Base-by-base conservation (phyloP, 2,329 filamentous ascomycete genomes). In the Amesomyces nigricolor region DNA sequence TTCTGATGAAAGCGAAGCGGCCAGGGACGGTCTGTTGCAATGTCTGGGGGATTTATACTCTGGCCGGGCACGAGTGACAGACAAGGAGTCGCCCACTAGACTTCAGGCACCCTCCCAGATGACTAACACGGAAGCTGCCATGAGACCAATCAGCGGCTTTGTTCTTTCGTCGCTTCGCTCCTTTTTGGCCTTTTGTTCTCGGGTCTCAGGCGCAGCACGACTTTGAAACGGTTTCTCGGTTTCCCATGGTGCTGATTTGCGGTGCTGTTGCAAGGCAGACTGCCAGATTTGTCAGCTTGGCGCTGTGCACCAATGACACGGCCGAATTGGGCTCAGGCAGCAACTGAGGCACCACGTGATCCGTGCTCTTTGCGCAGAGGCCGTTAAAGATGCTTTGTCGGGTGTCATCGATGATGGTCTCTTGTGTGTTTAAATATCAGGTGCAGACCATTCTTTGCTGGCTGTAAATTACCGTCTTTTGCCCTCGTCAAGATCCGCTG, bases 41-140 rank as follows among this genome's bases (percentile, higher is more conserved):
- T 19, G 10, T 7, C 19, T 37, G 55, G 59, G 59, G 60, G 58
- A 58, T 60, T 57, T 60, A 61, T 57, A 58, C 42, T 26, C n/a
- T 42, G 16, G 37, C 17, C 26, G 14, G 40, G 47, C 16, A 44
- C 37, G 17, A 11, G 45, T 30, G 17, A 22, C 47, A 26, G 22
- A 26, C 22, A 5, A 29, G 42, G 46, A 37, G 5, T 2, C n/a
- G 30, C 43, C 17, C 17, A 17, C 10, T 38, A 19, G 13, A 8
- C 42, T 46, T 14, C 32, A 48, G 51, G 51, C 51, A 30, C 9
- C 5, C 44, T 44, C 17, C 46, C 14, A 11, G 17, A 44, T 55
- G 53, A 55, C 53, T 55, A 51, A 51, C 47, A 49, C 30, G 11
- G 7, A n/a, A 26, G 4, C 22, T 26, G 22, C 22, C 16, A 2